These are phyloP conservation scores for Betula pendula DNA, from an alignment of 306 rosid genomes.

Conservation along the genomic window DNA sequence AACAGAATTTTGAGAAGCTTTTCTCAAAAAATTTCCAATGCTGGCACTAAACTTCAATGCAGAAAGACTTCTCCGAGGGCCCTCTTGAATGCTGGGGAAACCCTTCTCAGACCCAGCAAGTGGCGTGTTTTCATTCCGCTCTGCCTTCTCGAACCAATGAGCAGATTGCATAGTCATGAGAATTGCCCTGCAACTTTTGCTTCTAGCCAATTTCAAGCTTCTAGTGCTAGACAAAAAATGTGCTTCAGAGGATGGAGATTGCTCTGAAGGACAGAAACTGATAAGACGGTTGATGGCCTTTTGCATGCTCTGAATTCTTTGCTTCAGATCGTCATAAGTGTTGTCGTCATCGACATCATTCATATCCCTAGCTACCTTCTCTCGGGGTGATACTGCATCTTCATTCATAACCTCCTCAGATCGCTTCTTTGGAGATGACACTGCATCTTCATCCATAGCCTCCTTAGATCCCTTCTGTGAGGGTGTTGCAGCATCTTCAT, in stretches of 20 bases:
- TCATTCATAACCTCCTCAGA: neutral
- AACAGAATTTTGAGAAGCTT: conserved; percentile 29
- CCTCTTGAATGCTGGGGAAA: conserved; percentile 21
- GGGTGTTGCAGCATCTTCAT: conserved; percentile 15
- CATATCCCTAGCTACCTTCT: conserved; percentile 29
- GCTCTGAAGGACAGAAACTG: conserved; percentile 42
- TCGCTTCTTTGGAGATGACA: neutral
- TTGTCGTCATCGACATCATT: conserved; percentile 25
- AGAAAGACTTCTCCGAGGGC: conserved; percentile 24
- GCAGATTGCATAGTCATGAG: conserved; percentile 33
- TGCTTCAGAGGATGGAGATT: conserved; percentile 39
- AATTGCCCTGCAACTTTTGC: conserved; percentile 52
- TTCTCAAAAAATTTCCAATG: conserved; percentile 33
- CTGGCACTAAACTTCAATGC: conserved; percentile 32
- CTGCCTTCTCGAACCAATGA: conserved; percentile 35
- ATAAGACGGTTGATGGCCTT: conserved; percentile 42
- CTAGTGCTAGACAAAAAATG: conserved; percentile 22
- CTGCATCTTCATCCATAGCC: neutral
- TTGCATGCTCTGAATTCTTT: conserved; percentile 42
- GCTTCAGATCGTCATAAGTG: conserved; percentile 35
- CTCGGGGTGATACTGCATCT: conserved; percentile 25
- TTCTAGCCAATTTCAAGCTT: conserved; percentile 36
- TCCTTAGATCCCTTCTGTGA: conserved; percentile 25
- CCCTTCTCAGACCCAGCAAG: conserved; percentile 30
- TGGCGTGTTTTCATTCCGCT: conserved; percentile 25